Percentiles rank a stretch among this genome's conserved stretches.
Conservation (phyloP, 2,329 filamentous ascomycete species). For the Colletotrichum sp. region DNA sequence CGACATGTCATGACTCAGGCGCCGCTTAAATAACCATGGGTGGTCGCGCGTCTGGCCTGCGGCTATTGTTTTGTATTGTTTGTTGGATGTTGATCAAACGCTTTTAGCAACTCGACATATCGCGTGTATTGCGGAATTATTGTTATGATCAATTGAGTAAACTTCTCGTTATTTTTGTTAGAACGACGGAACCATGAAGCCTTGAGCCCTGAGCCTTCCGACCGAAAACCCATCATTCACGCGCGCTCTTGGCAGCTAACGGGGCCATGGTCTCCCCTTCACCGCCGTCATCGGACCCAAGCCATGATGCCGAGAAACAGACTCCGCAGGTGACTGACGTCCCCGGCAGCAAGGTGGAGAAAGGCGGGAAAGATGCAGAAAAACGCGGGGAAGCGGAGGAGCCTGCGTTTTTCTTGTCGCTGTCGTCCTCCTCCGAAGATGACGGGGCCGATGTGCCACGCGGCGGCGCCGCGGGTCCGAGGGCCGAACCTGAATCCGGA, state of each 20-base stretch:
- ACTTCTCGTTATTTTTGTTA: not conserved
- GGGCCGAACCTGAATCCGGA: slow-evolving; percentile 14
- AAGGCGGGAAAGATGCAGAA: not conserved
- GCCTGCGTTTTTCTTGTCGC: not conserved
- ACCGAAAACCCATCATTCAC: not conserved
- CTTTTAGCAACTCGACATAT: not conserved
- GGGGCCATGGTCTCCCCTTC: not conserved
- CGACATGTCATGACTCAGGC: not conserved
- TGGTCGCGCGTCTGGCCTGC: not conserved
- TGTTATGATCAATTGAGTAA: not conserved
- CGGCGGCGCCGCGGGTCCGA: not conserved
- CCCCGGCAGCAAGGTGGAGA: not conserved
- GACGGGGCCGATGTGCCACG: not conserved
- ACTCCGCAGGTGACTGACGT: not conserved
- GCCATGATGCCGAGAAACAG: not conserved
- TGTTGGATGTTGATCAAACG: not conserved
- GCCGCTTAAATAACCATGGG: not conserved
- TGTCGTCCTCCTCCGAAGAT: not conserved
- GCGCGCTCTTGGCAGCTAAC: not conserved
- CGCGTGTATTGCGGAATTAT: not conserved
- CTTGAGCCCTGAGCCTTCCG: not conserved
- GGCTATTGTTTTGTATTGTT: not conserved
- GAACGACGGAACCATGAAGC: not conserved
- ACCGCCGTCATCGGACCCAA: not conserved
- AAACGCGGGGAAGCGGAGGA: not conserved